A percentile compares a stretch with the other conserved stretches of the same genome.
These are phyloP conservation scores for Isabelozyma rhagii DNA, from an alignment of 805 yeast species.

Conservation along the genomic window DNA sequence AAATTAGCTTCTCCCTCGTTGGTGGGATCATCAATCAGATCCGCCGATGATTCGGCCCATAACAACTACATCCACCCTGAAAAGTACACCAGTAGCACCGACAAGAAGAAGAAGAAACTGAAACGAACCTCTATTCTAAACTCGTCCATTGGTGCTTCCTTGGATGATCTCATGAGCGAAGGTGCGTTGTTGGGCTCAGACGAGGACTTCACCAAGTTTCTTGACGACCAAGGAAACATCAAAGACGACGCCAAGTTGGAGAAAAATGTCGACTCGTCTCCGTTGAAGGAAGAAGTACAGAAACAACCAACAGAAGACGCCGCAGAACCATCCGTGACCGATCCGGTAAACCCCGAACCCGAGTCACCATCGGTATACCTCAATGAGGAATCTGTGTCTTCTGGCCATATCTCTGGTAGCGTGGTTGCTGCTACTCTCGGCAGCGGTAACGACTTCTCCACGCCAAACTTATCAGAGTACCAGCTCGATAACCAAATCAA, in stretches of 20 bases:
- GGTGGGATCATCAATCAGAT: conserved; percentile 50
- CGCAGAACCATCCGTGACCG: not conserved
- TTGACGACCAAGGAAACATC: conserved; percentile 54
- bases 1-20: conserved; percentile 47
- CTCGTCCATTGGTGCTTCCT: conserved; percentile 46
- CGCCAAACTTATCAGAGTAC: conserved; percentile 44
- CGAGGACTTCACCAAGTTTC: conserved; percentile 48
- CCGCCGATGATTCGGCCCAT: conserved; percentile 45
- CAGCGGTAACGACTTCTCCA: conserved; percentile 27
- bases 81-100: conserved; percentile 26
- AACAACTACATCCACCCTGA: conserved; percentile 46
- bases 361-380: not conserved
- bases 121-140: conserved; percentile 13
- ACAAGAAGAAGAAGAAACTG: conserved; percentile 7
- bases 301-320: not conserved
- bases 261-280: conserved; percentile 1
- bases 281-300: not conserved
- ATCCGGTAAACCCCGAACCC: not conserved
- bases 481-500: conserved; percentile 39
- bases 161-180: conserved; percentile 48
- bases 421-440: conserved; percentile 7
- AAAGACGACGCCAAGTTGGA: conserved; percentile 42
- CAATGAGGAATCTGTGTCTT: not conserved
- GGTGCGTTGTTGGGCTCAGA: conserved; percentile 49
- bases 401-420: not conserved